Base-by-base conservation (phyloP, 2,329 filamentous ascomycete species). In the Pseudogymnoascus sp. region DNA sequence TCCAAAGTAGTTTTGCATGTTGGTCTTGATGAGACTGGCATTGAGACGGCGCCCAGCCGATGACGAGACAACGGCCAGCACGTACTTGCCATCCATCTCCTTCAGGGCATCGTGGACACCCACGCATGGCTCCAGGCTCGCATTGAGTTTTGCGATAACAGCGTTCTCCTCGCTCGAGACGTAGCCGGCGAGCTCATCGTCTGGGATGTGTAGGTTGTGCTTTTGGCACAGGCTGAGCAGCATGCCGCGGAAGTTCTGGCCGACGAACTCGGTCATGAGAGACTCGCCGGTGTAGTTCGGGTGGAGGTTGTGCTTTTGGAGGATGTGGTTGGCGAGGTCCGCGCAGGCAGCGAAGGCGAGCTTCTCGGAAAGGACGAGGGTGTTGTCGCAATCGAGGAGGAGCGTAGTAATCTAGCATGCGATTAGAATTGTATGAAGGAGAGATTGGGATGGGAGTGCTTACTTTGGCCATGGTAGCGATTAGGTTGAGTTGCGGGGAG, bases 201-300 rank as follows among this genome's bases (percentile, higher is more conserved):
- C 74, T 25, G 75, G 68, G 75, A 96, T 83, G 60, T 80, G 76
- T 75, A 96, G 93, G 75, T 81, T 79, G 80, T 90, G 86, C 75
- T 89, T 87, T 74, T 84, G 77, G 75, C 91, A 86, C 64, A 96
- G 84, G 64, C 84, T 85, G 62, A 79, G 75, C 76, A 96, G 86
- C 90, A 96, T 96, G 75, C 90, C 90, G 68, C 91, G 90, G 82
- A 96, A 96, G 82, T 95, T 96, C 74, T 94, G 88, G 69, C 92
- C 91, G 68, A 96, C 90, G 70, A 95, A 96, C 77, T 96, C 89
- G 68, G 81, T 78, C 76, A 96, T 89, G 65, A 96, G 86, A 63
- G 85, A 81, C 57, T 86, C 83, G 70, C 88, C 88, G 3, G 89
- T 91, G 79, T 95, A 96, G 68, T 80, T 77, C 70, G 87, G 81